Conservation (phyloP, 2,329 filamentous ascomycete species). For the Colletotrichum karsti region DNA sequence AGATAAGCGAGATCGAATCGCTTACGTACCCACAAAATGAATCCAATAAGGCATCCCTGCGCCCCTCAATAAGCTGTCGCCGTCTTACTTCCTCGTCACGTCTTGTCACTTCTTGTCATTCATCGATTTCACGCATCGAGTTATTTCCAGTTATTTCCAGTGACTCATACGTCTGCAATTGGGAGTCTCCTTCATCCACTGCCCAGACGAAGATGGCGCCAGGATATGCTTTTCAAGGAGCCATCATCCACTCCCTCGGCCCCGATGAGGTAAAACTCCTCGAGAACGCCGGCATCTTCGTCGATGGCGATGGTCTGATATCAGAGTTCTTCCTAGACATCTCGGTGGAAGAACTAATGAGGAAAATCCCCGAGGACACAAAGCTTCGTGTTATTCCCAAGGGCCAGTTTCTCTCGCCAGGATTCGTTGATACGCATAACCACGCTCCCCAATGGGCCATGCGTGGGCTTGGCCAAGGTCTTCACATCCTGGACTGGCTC, state of each 20-base stretch:
- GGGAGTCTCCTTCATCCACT: not conserved
- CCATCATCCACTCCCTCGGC: slow-evolving; percentile 48
- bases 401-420: slow-evolving; percentile 64
- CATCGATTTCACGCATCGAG: too few species aligned
- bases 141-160: too few species aligned
- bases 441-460: slow-evolving; percentile 68
- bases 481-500: slow-evolving; percentile 70
- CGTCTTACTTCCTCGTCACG: not conserved
- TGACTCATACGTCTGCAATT: too few species aligned
- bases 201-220: not conserved
- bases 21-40: not conserved
- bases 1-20: slow-evolving; percentile 1
- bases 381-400: slow-evolving; percentile 41
- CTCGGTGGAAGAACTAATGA: not conserved
- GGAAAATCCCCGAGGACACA: slow-evolving; percentile 20
- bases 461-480: slow-evolving; percentile 56
- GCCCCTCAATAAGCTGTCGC: not conserved
- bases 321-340: slow-evolving; percentile 31
- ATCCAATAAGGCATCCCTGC: not conserved
- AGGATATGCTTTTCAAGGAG: slow-evolving; percentile 46
- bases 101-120: not conserved
- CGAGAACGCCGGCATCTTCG: slow-evolving; percentile 44
- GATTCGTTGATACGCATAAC: slow-evolving; percentile 74
- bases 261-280: slow-evolving; percentile 45
- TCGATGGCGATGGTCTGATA: slow-evolving; percentile 36